phyloP scores from a whole-genome alignment of 345 rosid genomes.

The Draba incana region DNA sequence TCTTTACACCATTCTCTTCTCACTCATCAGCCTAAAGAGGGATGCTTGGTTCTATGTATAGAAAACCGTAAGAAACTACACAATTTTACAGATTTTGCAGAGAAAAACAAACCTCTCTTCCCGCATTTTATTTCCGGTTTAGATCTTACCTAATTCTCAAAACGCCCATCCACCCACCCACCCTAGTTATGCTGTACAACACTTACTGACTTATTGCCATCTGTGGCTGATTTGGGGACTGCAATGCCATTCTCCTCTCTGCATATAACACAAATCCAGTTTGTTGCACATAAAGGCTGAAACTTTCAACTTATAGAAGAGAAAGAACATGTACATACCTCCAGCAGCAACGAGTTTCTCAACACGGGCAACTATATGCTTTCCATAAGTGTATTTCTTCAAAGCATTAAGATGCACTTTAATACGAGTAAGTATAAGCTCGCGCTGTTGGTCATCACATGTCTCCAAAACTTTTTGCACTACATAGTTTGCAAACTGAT shows the following conservation, averaged over 20 bases:
- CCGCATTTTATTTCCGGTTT: slow-evolving; percentile 41
- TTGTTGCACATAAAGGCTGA: too few species aligned
- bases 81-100: slow-evolving; percentile 56
- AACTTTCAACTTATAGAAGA: not conserved
- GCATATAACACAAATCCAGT: not conserved
- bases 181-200: slow-evolving; percentile 45
- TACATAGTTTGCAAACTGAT: slow-evolving; percentile 97
- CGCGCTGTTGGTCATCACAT: slow-evolving; percentile 89
- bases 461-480: slow-evolving; percentile 99
- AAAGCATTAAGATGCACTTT: slow-evolving; percentile 86
- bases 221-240: slow-evolving; percentile 32
- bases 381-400: slow-evolving; percentile 94
- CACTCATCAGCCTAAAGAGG: slow-evolving; percentile 43
- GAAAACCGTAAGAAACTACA: slow-evolving; percentile 62
- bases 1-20: slow-evolving; percentile 57
- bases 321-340: slow-evolving; percentile 48
- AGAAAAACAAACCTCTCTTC: slow-evolving; percentile 50
- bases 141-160: slow-evolving; percentile 50
- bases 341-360: slow-evolving; percentile 98
- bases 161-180: slow-evolving; percentile 44
- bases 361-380: slow-evolving; percentile 95
- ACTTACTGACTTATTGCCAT: slow-evolving; percentile 34
- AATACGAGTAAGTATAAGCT: slow-evolving; percentile 79
- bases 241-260: slow-evolving; percentile 42
- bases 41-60: slow-evolving; percentile 54